Base-by-base conservation (phyloP, 805 yeast genomes). In the Pichia nanzhaoensis region DNA sequence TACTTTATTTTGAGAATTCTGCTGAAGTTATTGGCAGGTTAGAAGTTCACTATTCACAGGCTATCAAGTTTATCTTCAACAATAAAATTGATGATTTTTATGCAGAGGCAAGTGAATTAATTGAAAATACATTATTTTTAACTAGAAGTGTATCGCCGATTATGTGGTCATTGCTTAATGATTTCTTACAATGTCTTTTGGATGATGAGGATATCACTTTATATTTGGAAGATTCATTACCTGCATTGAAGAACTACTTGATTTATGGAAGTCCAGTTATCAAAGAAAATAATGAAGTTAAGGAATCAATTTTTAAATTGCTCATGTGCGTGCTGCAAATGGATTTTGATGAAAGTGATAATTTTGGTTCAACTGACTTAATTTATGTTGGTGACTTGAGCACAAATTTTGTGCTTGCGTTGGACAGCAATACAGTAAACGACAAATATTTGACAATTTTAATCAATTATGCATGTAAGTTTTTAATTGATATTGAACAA, bases 1-100 rank as follows among this genome's bases (percentile, higher is more conserved):
- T 91, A 39, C 65, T 89, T 48, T 84, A 95, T 13, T 81, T 91
- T 64, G 97, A 93, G 61, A 84, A 82, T 58, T 82, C 96, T 1
- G 69, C 70, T 8, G 89, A 81, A 20, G 72, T 85, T 42, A 80
- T 89, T 31, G 65, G 67, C 34, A 73, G 74, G 57, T 70, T 91
- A 41, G 96, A 89, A 56, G 81, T 78, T 49, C 78, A 82, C 16
- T 80, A 84, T 48, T 67, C 77, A 35, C 95, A 96, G 12, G 84
- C 82, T 17, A 74, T 89, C 39, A 78, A 77, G 49, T 78, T 71
- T 52, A 84, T 88, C 7, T 71, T 90, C 39, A 70, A 65, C 33
- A 72, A 83, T 53, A 71, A 74, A 39, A 65, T 89, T 58, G 86
- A 82, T 49, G 96, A 90, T 57, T 88, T 85, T 61, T 82, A 80